Base-by-base conservation (phyloP, 2,329 filamentous ascomycete genomes). In the Colletotrichum sp. region DNA sequence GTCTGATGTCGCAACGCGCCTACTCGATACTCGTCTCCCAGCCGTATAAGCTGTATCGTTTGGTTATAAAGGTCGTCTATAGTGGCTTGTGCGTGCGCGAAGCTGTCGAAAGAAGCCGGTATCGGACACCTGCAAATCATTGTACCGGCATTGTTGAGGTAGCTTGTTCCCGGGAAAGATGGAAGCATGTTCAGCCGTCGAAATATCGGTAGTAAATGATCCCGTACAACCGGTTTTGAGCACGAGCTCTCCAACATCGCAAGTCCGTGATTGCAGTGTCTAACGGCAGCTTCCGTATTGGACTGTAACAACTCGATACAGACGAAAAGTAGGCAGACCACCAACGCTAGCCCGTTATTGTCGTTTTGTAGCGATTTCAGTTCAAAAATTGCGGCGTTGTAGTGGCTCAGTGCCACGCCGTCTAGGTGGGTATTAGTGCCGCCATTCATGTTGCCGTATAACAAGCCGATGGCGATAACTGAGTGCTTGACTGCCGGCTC, bases 361-460 rank as follows among this genome's bases (percentile, higher is more conserved):
- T 52, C 32, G 16, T 71, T 71, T 39, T 71, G 34, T 1, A 71
- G 19, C 1, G 60, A 32, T 25, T 57, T 76, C 13, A 76, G n/a
- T 6, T 65, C 60, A 3, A 13, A 64, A 7, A 76, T 71, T 15
- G 71, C 71, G 7, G 60, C 66, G 39, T 69, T 76, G 22, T 76
- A 76, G 15, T 76, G 70, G 9, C 70, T 83, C n/a, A 75, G 39
- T 7, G 73, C 69, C 25, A 75, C 60, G 4, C 39, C 57, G 44
- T 72, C 71, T 27, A 27, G 8, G 13, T 39, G 63, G 8, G 52
- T 44, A 25, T 36, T 25, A 16, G 15, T 13, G 9, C 66, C 64
- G 25, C 48, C 22, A 4, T 70, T 19, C 9, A 36, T 32, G n/a
- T 60, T 52, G 16, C 68, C 74, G 15, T 32, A 87, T 5, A 78